Base-by-base conservation (phyloP, 441 rosid species). In the Erodium moschatum region DNA sequence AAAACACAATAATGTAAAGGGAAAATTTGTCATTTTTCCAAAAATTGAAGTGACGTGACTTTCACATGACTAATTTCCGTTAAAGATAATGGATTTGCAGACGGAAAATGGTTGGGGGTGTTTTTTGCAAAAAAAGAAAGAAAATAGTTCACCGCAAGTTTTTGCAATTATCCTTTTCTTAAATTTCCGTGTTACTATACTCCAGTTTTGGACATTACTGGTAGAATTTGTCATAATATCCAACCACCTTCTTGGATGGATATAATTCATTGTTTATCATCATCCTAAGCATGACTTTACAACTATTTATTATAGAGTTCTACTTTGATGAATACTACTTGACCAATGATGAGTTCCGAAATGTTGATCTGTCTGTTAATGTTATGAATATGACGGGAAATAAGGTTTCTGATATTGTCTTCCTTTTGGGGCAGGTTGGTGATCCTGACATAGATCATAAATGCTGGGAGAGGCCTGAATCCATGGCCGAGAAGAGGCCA, bases 381-480 rank as follows among this genome's bases (percentile, higher is more conserved):
- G 24, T 15, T 24, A 24, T 24, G 2, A 24, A 29, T 18, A 54
- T 54, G 61, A 16, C 15, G 20, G 15, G 0, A 54, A 54, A 18
- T 5, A 40, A 24, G 42, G 42, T 12, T 7, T 19, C 5, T 65
- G 44, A 50, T 67, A 11, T 56, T 29, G 15, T 68, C 4, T 69
- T 71, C 8, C 27, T 68, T 73, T 44, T 68, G 70, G 11, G 74
- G 67, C 79, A 93, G 97, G 97, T 93, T 42, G 98, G 98, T 73
- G 87, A 94, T 80, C 91, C 98, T 2, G 67, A 75, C 1, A 18
- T 73, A 5, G 98, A 94, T 79, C 98, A 94, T 71, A 74, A 74
- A 31, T 94, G 98, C 66, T 94, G 98, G 98, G 87, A 88, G 15
- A 94, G 96, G 75, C 98, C 98, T 3, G 97, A 94, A 77, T 68